Evolutionary conservation across 495 filamentous ascomycete genomes (phyloP), one percentile per base, ranked within the genome.

Genomic region (Aspergillus nidulans): DNA sequence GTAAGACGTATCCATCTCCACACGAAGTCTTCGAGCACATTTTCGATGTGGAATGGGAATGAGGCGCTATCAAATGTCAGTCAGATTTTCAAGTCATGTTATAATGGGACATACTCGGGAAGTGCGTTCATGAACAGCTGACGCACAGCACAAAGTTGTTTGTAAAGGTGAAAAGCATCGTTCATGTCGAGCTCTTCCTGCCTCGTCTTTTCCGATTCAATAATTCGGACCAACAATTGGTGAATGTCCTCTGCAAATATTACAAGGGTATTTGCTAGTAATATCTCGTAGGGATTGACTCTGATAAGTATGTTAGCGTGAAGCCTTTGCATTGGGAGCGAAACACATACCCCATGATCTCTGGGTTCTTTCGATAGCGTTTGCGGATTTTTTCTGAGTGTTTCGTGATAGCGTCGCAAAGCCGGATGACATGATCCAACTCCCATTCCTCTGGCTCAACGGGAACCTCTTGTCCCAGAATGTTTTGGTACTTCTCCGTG

Each of bases 81-180:
- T 63, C n/a, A 65, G 30, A 4, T 20, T 1, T 48, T 20, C 15
- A 32, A 39, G 12, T 41, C 12, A 52, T 26, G 18, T 16, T 23
- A 18, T 10, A 26, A 9, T 23, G n/a, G n/a, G 39, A 50, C 75
- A 61, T 75, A 80, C 77, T 73, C 75, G 15, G 89, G 89, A 28
- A 96, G 79, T 28, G 83, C 82, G 44, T 85, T 80, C 4, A 73
- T 70, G 68, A 95, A 90, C 38, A 96, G 88, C 13, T 81, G 79
- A 8, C 91, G 85, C 44, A 97, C 87, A 60, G 86, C 86, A 9
- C 90, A 82, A 34, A 99, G 77, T 59, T 95, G 87, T 63, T 81
- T 86, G 70, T 99, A 99, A 2, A 99, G 73, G 58, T 92, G 88
- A 66, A 99, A 97, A 0, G 91, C 95, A 63, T 99, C 95, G 60